Evolutionary conservation across 306 rosid species (phyloP).

Genomic region (Fagus sylvatica): DNA sequence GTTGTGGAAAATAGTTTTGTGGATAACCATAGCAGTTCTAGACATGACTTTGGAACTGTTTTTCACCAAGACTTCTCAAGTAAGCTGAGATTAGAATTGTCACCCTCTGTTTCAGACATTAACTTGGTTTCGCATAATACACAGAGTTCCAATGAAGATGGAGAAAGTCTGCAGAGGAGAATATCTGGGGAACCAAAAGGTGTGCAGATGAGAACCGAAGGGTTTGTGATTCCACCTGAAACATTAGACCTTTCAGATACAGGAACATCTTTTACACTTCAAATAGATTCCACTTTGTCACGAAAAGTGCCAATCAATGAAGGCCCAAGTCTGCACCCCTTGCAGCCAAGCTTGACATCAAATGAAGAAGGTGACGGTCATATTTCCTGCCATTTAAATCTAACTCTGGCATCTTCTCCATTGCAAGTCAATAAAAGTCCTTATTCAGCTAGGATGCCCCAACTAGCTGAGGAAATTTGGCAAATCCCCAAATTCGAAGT

Average conservation of each 20-base stretch:
- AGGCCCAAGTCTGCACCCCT: conserved; percentile 49
- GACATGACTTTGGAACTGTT: conserved; percentile 65
- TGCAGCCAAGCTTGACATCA: conserved; percentile 54
- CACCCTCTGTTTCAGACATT: conserved; percentile 80
- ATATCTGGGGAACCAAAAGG: conserved; percentile 56
- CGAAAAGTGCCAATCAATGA: conserved; percentile 45
- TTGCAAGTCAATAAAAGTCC: conserved; percentile 50
- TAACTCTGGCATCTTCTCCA: conserved; percentile 80
- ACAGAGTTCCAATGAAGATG: conserved; percentile 84
- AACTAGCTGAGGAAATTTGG: conserved; percentile 54
- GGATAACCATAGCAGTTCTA: conserved; percentile 65
- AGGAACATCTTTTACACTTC: conserved; percentile 78
- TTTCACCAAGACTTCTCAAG: conserved; percentile 81
- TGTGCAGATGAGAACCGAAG: conserved; percentile 48
- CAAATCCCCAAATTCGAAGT: conserved; percentile 52
- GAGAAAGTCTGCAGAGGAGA: conserved; percentile 56
- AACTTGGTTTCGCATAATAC: conserved; percentile 84
- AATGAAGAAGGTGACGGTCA: conserved; percentile 81
- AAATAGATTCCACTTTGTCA: conserved; percentile 65
- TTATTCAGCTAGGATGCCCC: conserved; percentile 56
- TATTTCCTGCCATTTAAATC: conserved; percentile 83
- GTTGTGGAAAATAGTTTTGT: conserved; percentile 54
- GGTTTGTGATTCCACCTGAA: conserved; percentile 59
- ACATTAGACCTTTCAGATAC: conserved; percentile 88
- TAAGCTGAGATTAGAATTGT: conserved; percentile 79